Percentiles rank a stretch among this genome's conserved stretches.
phyloP scores from a whole-genome alignment of 805 yeast genomes.

The Wickerhamiella lipophila region DNA sequence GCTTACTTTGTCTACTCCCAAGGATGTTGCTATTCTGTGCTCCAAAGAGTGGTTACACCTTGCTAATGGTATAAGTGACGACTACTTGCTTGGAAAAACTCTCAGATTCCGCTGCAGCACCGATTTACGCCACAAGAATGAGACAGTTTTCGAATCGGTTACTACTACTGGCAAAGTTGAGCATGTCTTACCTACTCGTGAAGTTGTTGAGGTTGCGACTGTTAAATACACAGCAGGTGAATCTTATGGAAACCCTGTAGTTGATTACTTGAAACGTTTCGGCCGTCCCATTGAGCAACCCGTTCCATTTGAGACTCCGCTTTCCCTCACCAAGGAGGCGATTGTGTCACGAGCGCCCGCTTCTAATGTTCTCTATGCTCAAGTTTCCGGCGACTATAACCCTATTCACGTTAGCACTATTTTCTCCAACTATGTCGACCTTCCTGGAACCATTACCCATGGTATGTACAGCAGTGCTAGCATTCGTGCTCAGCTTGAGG shows the following conservation, averaged over 20 bases:
- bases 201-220: constrained; percentile 68
- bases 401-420: constrained; percentile 96
- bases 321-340: constrained; percentile 55
- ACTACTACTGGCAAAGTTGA: constrained; percentile 72
- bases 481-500: constrained; percentile 88
- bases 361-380: constrained; percentile 91
- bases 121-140: constrained; percentile 65
- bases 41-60: constrained; percentile 98
- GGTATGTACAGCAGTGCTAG: constrained; percentile 98
- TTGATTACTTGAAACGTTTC: constrained; percentile 81
- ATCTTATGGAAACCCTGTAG: constrained; percentile 94
- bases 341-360: constrained; percentile 63
- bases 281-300: constrained; percentile 94
- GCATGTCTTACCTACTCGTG: constrained; percentile 86
- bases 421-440: constrained; percentile 80
- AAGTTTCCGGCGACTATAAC: constrained; percentile 95
- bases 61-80: constrained; percentile 38
- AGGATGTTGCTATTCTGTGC: constrained; percentile 83
- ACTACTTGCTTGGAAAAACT: constrained; percentile 63
- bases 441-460: constrained; percentile 97
- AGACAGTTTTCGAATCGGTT: constrained; percentile 63
- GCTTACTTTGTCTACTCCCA: constrained; percentile 54
- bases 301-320: constrained; percentile 73
- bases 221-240: constrained; percentile 81
- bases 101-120: constrained; percentile 85